Percentiles rank a stretch among this genome's conserved stretches.
phyloP scores from a whole-genome alignment of 352 stramenopile genomes.

The Globisporangium nunn region DNA sequence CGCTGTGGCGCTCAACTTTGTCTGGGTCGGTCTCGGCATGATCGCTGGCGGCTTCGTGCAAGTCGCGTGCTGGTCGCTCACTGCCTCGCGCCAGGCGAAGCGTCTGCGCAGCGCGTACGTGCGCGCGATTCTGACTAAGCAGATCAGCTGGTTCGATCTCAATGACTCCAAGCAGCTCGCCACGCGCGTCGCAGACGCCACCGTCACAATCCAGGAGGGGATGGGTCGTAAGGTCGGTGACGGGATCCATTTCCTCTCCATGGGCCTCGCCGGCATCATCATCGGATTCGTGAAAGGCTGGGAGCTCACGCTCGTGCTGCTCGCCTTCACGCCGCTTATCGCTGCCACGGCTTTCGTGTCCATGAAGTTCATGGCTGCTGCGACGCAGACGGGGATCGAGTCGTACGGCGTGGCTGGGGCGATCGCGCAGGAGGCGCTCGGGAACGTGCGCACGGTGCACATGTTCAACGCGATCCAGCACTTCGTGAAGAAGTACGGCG shows the following conservation, averaged over 20 bases:
- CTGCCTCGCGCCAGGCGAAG: constrained; percentile 49
- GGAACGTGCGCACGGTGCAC: constrained; percentile 72
- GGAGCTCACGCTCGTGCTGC: constrained; percentile 61
- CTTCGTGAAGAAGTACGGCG: constrained; percentile 54
- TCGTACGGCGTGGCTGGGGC: constrained; percentile 59
- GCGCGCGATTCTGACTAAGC: constrained; percentile 21
- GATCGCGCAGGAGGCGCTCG: constrained; percentile 59
- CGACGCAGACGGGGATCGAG: constrained; percentile 42
- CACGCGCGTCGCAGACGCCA: constrained; percentile 22
- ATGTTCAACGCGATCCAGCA: constrained; percentile 66
- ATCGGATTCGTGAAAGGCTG: constrained; percentile 66
- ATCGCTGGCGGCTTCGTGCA: constrained; percentile 31
- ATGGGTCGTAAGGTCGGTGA: constrained; percentile 62
- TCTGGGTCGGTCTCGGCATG: constrained; percentile 19
- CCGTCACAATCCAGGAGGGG: constrained; percentile 50
- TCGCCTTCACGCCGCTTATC: constrained; percentile 66
- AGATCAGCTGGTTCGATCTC: constrained; percentile 48
- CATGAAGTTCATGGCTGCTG: constrained; percentile 41
- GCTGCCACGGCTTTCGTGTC: constrained; percentile 40
- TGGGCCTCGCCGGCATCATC: constrained; percentile 51
- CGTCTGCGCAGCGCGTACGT: constrained; percentile 28
- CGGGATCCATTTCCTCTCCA: constrained; percentile 52
- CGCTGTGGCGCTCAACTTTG: constrained; percentile 11
- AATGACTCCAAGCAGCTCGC: constrained; percentile 26
- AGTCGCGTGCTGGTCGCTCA: constrained; percentile 48